Base-by-base conservation (phyloP, 306 rosid genomes). In the Pueraria montana region DNA sequence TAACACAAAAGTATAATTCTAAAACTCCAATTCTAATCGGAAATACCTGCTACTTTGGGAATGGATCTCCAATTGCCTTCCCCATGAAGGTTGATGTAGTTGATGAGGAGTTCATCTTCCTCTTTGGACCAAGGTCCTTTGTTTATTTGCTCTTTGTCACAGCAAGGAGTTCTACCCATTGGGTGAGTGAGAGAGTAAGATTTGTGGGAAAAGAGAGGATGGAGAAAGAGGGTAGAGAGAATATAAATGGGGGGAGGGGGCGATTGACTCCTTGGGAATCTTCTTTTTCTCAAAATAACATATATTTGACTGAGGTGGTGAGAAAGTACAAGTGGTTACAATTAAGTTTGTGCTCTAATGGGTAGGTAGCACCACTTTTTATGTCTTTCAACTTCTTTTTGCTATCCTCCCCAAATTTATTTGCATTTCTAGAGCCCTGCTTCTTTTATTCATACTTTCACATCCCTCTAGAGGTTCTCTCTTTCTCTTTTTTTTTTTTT, bases 71-170 rank as follows among this genome's bases (percentile, higher is more conserved):
- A 92, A 30, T 86, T 79, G 20, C 90, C 92, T 81, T 83, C 84
- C 0, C 94, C 94, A 6, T 92, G 86, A 13, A 40, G 7, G 14
- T 86, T 80, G 89, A 92, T 85, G 74, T 87, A 85, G 48, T 58
- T 79, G 21, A 78, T 73, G 81, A 92, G 97, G 50, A 85, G 85
- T 27, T 89, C 65, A 6, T 92, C 97, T 83, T 92, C 97, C 17
- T 89, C 89, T 81, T 83, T 92, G 42, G 92, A 78, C 97, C 94
- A 92, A 26, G 94, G 78, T 27, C 94, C 94, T 81, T 84, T 92
- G 74, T 80, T 83, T 0, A 85, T 90, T 81, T 90, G 87, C 30
- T 81, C 87, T 76, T 86, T 89, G 71, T 89, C 90, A 14, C 91
- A 88, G 13, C 92, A 92, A 32, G 97, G 92, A 73, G 87, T 79